phyloP scores from a whole-genome alignment of 805 yeast species.

The Ogataea haglerorum region DNA sequence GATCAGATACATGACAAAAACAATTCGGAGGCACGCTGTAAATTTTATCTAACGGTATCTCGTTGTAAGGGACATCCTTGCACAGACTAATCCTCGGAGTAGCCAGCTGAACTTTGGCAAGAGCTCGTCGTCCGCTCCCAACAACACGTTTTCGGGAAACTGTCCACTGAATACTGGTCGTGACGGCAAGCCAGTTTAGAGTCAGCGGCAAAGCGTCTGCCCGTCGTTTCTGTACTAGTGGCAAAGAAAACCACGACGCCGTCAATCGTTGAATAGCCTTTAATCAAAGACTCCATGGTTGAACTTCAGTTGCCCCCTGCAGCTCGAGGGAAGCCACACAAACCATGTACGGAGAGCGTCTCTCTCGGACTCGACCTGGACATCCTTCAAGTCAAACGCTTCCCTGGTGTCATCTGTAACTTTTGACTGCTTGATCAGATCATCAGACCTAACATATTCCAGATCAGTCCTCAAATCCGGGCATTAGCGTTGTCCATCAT shows the following conservation, averaged over 20 bases:
- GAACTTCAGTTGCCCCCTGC: slow-evolving; percentile 1
- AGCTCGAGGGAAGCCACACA: slow-evolving; percentile 5
- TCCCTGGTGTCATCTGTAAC: too few relatives aligned
- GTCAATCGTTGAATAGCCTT: too few relatives aligned
- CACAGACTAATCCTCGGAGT: background rate
- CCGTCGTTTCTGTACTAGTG: too few relatives aligned
- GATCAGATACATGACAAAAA: background rate
- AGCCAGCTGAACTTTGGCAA: slow-evolving; percentile 2
- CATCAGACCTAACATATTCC: background rate
- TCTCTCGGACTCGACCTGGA: background rate
- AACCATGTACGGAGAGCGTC: background rate
- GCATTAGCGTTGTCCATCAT: too few relatives aligned
- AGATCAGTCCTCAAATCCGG: too few relatives aligned
- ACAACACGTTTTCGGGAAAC: too few relatives aligned
- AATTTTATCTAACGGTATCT: background rate
- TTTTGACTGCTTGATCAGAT: too few relatives aligned
- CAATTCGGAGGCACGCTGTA: background rate
- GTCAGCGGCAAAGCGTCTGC: too few relatives aligned
- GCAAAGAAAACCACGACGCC: too few relatives aligned
- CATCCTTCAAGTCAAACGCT: slow-evolving; percentile 1
- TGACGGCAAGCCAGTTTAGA: too few relatives aligned
- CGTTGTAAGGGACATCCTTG: background rate
- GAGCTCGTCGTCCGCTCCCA: background rate
- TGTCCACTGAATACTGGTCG: slow-evolving; percentile 1
- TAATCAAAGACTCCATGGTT: too few relatives aligned